Conservation (phyloP, 2,329 filamentous ascomycete genomes). For the Cordyceps fumosorosea region DNA sequence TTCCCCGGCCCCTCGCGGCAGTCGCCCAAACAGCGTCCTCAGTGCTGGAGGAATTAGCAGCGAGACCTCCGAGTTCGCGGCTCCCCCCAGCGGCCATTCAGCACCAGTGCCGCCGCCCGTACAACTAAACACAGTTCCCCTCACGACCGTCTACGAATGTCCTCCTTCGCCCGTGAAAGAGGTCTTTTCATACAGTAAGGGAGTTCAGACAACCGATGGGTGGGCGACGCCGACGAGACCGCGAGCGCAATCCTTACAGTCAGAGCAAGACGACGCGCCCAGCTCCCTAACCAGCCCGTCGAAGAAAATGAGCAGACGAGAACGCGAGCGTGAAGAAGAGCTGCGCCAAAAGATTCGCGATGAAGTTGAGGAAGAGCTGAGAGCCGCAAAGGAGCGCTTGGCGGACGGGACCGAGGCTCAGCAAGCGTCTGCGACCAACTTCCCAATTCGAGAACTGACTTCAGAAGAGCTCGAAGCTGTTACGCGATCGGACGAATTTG, state of each 20-base stretch:
- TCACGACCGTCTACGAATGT: constrained; percentile 75
- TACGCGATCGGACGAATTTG: constrained; percentile 85
- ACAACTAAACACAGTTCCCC: constrained; percentile 64
- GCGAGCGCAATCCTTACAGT: constrained; percentile 33
- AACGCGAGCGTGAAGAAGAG: constrained; percentile 81
- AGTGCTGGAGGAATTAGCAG: constrained; percentile 77
- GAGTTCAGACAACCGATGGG: constrained; percentile 80
- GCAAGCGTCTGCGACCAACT: constrained; percentile 41
- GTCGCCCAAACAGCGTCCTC: constrained; percentile 78
- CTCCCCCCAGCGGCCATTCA: constrained; percentile 36
- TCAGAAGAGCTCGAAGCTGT: constrained; percentile 85
- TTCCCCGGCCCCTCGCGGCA: constrained; percentile 62
- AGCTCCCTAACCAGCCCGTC: constrained; percentile 52
- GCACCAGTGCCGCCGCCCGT: constrained; percentile 38
- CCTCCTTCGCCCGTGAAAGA: constrained; percentile 71
- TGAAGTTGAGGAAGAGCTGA: constrained; percentile 90
- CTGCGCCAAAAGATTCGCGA: constrained; percentile 74
- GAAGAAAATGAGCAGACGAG: constrained; percentile 72
- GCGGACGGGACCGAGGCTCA: constrained; percentile 34
- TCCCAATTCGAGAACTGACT: constrained; percentile 72
- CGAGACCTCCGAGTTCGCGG: constrained; percentile 57
- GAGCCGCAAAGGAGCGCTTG: constrained; percentile 58
- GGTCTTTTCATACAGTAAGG: constrained; percentile 94
- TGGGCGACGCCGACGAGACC: constrained; percentile 53
- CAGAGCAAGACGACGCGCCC: constrained; percentile 55